A percentile compares a stretch with the other conserved stretches of the same genome.
Evolutionary conservation across 2,329 filamentous ascomycete species (phyloP).

Genomic region (Fusarium xyrophilum): DNA sequence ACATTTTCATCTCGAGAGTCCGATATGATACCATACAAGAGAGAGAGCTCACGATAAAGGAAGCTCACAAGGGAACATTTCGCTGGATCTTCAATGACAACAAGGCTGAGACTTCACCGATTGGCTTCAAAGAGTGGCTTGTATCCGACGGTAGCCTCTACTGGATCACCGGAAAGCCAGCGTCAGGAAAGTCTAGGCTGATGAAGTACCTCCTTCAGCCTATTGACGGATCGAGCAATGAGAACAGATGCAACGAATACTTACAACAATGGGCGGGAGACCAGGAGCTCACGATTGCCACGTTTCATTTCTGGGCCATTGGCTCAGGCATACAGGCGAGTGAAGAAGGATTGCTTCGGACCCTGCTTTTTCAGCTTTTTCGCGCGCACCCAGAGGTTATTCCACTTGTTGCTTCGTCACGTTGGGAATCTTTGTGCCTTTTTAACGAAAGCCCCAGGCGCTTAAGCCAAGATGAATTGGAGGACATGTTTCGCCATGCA

Average conservation of each 20-base stretch:
- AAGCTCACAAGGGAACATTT: conserved; percentile 14
- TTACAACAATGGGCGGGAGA: background rate
- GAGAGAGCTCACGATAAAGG: conserved; percentile 9
- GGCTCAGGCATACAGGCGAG: conserved; percentile 4
- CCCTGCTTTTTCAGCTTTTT: conserved; percentile 10
- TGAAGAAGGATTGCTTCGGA: background rate
- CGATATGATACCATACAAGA: conserved; percentile 16
- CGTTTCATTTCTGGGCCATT: conserved; percentile 27
- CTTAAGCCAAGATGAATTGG: background rate
- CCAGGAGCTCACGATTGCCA: background rate
- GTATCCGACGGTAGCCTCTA: background rate
- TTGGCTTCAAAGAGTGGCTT: conserved; percentile 13
- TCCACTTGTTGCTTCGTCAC: background rate
- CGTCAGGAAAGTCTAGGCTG: conserved; percentile 6
- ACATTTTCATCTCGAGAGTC: background rate
- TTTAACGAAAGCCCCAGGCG: background rate
- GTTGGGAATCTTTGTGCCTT: conserved; percentile 14
- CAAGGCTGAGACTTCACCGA: rapidly evolving
- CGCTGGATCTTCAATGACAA: conserved; percentile 4
- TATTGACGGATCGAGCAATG: rapidly evolving
- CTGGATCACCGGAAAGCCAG: conserved; percentile 25
- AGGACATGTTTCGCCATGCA: background rate
- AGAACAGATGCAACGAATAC: background rate
- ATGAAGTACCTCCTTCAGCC: conserved; percentile 14
- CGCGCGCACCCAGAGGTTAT: background rate